Base-by-base conservation (phyloP, 2,329 filamentous ascomycete genomes). In the Pyrenophora graminea region DNA sequence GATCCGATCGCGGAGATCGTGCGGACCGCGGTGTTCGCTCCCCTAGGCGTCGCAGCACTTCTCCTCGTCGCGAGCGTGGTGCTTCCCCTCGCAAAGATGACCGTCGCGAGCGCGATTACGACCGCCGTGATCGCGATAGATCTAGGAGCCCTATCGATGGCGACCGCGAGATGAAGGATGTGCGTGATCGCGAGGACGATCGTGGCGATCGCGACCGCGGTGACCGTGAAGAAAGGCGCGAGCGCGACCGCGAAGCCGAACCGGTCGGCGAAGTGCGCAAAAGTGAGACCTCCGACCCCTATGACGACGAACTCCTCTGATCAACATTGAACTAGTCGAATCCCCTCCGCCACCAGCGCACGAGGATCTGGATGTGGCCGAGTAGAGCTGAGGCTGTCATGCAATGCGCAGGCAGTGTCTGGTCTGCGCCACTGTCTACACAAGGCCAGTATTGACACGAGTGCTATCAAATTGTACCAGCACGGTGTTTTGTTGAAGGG, bases 301-400 rank as follows among this genome's bases (percentile, higher is more conserved):
- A 15, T 19, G 66, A 58, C 45, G 56, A 53, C 46, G 54, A 64
- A 51, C 55, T 54, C 19, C 48, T 61, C 56, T 67, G 66, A 63
- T 71, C 25, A 67, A 58, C 62, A 59, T 48, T 58, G 64, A 30
- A 13, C 10, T 83, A 71, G 78, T 88, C 67, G 91, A 95, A 63
- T 90, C 89, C 66, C 88, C 90, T 62, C 85, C 90, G 58, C 87
- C 90, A 6, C 50, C 61, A 58, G 87, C 86, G 65, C 91, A 96
- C 70, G 94, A 99, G 74, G 94, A 99, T 71, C 84, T 97, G 72
- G 94, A 99, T 75, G 92, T 94, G 70, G 93, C 92, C 68, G 94
- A 97, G 78, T 86, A 73, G 59, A 58, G 18, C 18, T 45, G 49
- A 38, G 47, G 39, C 43, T 60, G 58, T 53, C 49, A 32, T 54